Evolutionary conservation across 208 protist species (phyloP), one percentile per base, ranked within the genome.

Genomic region (Acanthamoeba castellanii): DNA sequence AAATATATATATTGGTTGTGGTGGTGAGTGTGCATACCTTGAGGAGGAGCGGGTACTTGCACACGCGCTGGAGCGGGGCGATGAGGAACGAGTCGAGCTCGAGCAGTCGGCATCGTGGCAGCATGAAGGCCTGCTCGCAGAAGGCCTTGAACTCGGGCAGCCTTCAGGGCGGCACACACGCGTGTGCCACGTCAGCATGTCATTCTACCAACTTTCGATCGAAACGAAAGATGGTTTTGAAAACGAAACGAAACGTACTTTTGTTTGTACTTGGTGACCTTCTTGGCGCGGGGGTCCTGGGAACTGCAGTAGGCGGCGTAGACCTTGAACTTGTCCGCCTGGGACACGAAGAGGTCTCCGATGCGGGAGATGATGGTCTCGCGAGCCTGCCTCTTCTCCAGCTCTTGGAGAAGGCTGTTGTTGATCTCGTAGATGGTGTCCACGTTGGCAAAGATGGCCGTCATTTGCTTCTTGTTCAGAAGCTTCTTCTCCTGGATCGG

Each of bases 401-500:
- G 78, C 42, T 52, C 78, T 30, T 88, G 52, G 70, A 78, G 70
- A 78, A 78, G n/a, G 30, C 20, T 14, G 34, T n/a, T n/a, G 78
- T 88, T 88, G 52, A 88, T 61, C 22, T 88, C 78, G 47, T 64
- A 88, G 25, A 88, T 64, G n/a, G 78, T 61, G 42, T 88, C 78
- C 34, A 88, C 78, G 47, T 59, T 59, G n/a, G 42, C 42, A 25
- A 88, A 88, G 42, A 88, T 59, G n/a, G 52, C 52, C 22, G 30
- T 61, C 52, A 37, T 52, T 22, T 88, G 47, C 20, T 64, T 59
- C 52, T 59, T 88, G 52, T 88, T 59, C 20, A 88, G 78, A 4
- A 88, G 16, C 27, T 88, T 52, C 52, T 37, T 30, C 47, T 88
- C 47, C n/a, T 61, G 42, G 18, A 88, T 27, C 27, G 78, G 78